Evolutionary conservation across 768 basidiomycete species (phyloP).

Genomic region (Termitomyces sp.): DNA sequence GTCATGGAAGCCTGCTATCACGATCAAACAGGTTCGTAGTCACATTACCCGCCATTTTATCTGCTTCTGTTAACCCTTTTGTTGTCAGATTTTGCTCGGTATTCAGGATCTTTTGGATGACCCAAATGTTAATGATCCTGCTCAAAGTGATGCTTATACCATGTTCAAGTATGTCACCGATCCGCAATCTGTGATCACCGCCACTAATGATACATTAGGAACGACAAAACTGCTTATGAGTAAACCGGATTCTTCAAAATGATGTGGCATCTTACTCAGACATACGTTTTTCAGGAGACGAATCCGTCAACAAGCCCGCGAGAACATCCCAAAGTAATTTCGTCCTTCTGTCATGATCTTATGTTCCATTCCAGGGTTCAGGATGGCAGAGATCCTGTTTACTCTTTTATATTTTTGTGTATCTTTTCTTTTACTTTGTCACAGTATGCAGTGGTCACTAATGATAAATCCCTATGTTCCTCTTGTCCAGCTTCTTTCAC

Average conservation of each 20-base stretch:
- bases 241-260: constrained; percentile 30
- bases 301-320: constrained; percentile 83
- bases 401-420: constrained; percentile 1
- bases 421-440: not conserved
- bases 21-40: constrained; percentile 85
- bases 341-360: not conserved
- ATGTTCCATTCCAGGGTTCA: not conserved
- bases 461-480: not conserved
- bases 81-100: constrained; percentile 80
- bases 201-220: constrained; percentile 45
- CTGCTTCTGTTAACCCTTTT: not conserved
- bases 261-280: not conserved
- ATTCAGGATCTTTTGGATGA: constrained; percentile 95
- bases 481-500: not conserved
- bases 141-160: constrained; percentile 97
- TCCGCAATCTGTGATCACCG: not conserved
- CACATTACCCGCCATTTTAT: not conserved
- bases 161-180: constrained; percentile 84
- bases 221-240: constrained; percentile 93
- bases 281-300: constrained; percentile 49
- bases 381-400: not conserved
- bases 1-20: constrained; percentile 98
- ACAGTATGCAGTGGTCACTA: constrained; percentile 1
- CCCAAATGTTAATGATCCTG: constrained; percentile 96
- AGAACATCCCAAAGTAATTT: constrained; percentile 85